Base-by-base conservation (phyloP, 192 early-diverging fungal genomes). In the Phlyctochytrium bullatum region DNA sequence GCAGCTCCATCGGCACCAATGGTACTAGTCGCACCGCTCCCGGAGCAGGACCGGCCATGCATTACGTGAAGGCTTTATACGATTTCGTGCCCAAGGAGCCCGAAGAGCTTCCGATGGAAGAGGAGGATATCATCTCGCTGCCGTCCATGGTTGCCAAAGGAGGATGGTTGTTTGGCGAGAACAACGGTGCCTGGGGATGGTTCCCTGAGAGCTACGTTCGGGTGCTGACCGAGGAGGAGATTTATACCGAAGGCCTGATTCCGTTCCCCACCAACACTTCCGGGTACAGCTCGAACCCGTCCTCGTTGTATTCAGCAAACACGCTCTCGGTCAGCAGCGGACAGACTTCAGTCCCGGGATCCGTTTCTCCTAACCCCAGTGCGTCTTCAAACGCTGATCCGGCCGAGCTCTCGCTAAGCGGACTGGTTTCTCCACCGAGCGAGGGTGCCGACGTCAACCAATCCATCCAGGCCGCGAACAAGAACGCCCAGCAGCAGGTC, bases 101-200 rank as follows among this genome's bases (percentile, higher is more conserved):
- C 0, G 65, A 78, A 24, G 76, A 78, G 51, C 60, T 80, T 3
- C n/a, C 30, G 0, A 59, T 80, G 10, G 75, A 80, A 56, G 75
- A 80, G 64, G 67, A 75, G 16, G 78, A 80, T 53, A 61, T 75
- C 3, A 68, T 80, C 30, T 6, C 52, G n/a, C 57, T 80, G 2
- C 35, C 67, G 3, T 23, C 54, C 14, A 32, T 23, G 2, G 66
- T 50, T 12, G 47, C 61, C 10, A 31, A 54, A 20, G 61, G 64
- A 1, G 72, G 64, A 12, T 80, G 78, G 78, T 40, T 80, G 28
- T 78, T 69, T 72, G 78, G 78, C 28, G 58, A 76, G 32, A 73
- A 74, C 29, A 68, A 73, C 29, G 78, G 69, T 0, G 53, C 47
- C 2, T 77, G 72, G 69, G 78, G 78, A 2, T 80, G 76, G 72